Conservation (phyloP, 139 green algal species). For the Picochlorum sp. region DNA sequence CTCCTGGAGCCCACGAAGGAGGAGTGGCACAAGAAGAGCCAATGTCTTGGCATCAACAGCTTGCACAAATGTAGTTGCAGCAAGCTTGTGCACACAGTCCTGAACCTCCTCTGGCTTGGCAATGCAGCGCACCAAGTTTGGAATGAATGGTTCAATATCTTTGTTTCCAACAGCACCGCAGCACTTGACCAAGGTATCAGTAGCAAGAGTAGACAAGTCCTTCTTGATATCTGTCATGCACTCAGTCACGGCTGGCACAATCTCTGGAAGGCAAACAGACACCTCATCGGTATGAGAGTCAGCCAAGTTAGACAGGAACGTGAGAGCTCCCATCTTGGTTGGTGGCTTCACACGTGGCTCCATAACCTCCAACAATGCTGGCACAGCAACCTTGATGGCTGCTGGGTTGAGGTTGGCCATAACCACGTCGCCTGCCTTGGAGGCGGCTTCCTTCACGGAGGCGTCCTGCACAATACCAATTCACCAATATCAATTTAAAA, state of each 20-base stretch:
- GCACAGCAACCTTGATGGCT: constrained; percentile 43
- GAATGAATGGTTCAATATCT: constrained; percentile 84
- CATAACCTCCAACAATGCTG: constrained; percentile 57
- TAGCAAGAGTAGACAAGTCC: constrained; percentile 42
- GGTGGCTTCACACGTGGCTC: constrained; percentile 55
- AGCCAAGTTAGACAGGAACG: constrained; percentile 49
- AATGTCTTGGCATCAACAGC: constrained; percentile 66
- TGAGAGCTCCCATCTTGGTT: constrained; percentile 63
- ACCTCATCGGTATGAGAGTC: constrained; percentile 44
- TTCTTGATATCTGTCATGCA: constrained; percentile 62
- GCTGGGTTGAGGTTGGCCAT: constrained; percentile 36
- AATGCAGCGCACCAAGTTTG: constrained; percentile 72
- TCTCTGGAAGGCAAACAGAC: constrained; percentile 55
- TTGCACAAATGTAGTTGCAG: constrained; percentile 73
- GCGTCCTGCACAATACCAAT: constrained; percentile 23
- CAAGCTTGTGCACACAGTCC: constrained; percentile 87
- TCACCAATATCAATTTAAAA: neutral
- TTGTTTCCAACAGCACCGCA: constrained; percentile 65
- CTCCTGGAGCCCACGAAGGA: constrained; percentile 77
- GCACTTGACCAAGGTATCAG: constrained; percentile 31
- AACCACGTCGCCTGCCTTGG: constrained; percentile 29
- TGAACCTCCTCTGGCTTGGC: constrained; percentile 56
- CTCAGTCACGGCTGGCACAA: constrained; percentile 60
- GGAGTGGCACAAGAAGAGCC: constrained; percentile 81
- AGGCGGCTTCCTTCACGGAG: constrained; percentile 40